phyloP scores from a whole-genome alignment of 495 filamentous ascomycete species.

The Xylaria venustula region DNA sequence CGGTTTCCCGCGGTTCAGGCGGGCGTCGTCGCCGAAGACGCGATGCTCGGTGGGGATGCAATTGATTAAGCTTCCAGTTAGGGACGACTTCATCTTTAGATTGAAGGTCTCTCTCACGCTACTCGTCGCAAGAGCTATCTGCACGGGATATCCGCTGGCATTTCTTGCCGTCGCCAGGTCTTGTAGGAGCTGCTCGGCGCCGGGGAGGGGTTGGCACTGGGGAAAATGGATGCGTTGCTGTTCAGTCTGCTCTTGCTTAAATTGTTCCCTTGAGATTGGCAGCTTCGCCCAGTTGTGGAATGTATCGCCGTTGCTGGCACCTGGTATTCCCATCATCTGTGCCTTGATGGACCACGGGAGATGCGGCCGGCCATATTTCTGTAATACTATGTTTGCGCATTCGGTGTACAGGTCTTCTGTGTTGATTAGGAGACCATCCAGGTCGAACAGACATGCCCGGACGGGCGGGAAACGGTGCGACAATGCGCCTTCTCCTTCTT shows the following conservation, averaged over 20 bases:
- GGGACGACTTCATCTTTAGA: slow-evolving; percentile 20
- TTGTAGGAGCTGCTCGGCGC: slow-evolving; percentile 65
- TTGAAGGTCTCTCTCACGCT: slow-evolving; percentile 27
- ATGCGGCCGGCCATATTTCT: slow-evolving; percentile 59
- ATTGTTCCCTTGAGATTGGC: slow-evolving; percentile 65
- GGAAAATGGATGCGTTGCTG: slow-evolving; percentile 68
- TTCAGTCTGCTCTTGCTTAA: slow-evolving; percentile 45
- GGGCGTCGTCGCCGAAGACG: slow-evolving; percentile 73
- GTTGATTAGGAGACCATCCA: slow-evolving; percentile 85
- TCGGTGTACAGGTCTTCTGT: slow-evolving; percentile 79
- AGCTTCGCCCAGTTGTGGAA: slow-evolving; percentile 73
- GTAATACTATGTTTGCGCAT: slow-evolving; percentile 69
- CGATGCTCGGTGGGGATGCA: slow-evolving; percentile 42
- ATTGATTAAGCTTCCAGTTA: slow-evolving; percentile 22
- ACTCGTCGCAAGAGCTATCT: slow-evolving; percentile 30
- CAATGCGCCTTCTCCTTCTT: neutral
- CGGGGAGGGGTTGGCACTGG: slow-evolving; percentile 63
- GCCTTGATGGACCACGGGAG: slow-evolving; percentile 83
- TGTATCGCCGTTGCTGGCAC: slow-evolving; percentile 38
- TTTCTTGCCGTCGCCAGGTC: slow-evolving; percentile 20
- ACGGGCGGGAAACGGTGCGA: slow-evolving; percentile 54
- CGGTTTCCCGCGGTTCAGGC: slow-evolving; percentile 77
- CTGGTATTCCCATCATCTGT: slow-evolving; percentile 77
- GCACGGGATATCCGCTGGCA: slow-evolving; percentile 16
- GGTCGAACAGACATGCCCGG: slow-evolving; percentile 85